These are phyloP conservation scores for Yamadazyma scolyti DNA, from an alignment of 805 yeast genomes.

Conservation along the genomic window DNA sequence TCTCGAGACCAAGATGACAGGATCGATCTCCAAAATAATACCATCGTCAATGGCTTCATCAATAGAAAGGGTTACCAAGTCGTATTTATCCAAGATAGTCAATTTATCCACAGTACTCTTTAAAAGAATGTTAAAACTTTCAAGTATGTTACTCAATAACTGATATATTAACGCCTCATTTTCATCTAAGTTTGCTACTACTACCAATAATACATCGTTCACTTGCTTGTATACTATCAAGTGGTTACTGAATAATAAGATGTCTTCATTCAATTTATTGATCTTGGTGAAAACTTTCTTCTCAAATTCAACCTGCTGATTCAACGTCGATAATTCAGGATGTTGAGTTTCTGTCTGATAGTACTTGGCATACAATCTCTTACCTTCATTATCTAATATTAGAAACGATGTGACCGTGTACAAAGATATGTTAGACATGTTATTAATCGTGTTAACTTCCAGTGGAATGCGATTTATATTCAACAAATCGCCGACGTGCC, in stretches of 20 bases:
- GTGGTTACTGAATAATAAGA: constrained; percentile 73
- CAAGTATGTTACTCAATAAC: constrained; percentile 72
- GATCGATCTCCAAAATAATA: constrained; percentile 84
- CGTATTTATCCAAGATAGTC: constrained; percentile 77
- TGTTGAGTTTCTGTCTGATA: constrained; percentile 52
- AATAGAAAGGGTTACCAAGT: constrained; percentile 76
- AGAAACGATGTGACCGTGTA: constrained; percentile 80
- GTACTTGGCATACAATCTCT: constrained; percentile 80
- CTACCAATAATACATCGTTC: constrained; percentile 67
- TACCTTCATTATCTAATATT: constrained; percentile 77
- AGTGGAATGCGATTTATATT: too few species aligned
- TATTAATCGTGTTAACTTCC: too few species aligned
- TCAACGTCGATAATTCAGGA: constrained; percentile 22
- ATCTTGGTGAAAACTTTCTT: constrained; percentile 67
- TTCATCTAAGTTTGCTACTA: constrained; percentile 75
- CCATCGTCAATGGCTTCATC: constrained; percentile 96
- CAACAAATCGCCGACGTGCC: too few species aligned
- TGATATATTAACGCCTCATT: constrained; percentile 80
- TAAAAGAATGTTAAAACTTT: constrained; percentile 75
- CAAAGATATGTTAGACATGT: constrained; percentile 50
- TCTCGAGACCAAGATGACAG: constrained; percentile 81
- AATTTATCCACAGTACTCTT: constrained; percentile 71
- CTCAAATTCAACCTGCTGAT: constrained; percentile 78
- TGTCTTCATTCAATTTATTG: constrained; percentile 76
- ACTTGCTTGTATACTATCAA: constrained; percentile 83